Conservation (phyloP, 495 filamentous ascomycete genomes). For the Hypoxylon cercidicola region DNA sequence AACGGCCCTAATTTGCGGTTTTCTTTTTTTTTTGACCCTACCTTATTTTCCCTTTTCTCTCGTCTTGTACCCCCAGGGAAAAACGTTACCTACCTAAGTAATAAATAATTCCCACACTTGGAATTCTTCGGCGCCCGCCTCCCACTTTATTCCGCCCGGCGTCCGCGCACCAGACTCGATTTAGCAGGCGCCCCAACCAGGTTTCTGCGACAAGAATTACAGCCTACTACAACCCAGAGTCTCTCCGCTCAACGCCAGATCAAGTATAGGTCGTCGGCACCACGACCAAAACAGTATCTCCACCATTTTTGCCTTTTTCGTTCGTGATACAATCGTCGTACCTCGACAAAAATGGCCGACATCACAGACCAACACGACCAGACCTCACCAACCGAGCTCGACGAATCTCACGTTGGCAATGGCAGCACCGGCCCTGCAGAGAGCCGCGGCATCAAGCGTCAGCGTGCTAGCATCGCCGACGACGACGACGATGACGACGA, state of each 20-base stretch:
- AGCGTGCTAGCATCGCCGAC: slow-evolving; percentile 81
- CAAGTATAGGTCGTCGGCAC: slow-evolving; percentile 68
- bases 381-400: slow-evolving; percentile 67
- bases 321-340: slow-evolving; percentile 61
- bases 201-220: slow-evolving; percentile 62
- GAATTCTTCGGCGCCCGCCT: slow-evolving; percentile 53
- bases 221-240: slow-evolving; percentile 50
- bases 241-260: slow-evolving; percentile 66
- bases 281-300: slow-evolving; percentile 67
- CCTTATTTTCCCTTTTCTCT: slow-evolving; percentile 32
- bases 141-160: slow-evolving; percentile 54
- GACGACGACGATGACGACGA: slow-evolving; percentile 99
- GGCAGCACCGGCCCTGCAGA: slow-evolving; percentile 68
- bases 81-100: slow-evolving; percentile 46
- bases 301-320: slow-evolving; percentile 60
- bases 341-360: slow-evolving; percentile 64
- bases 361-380: slow-evolving; percentile 71
- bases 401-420: slow-evolving; percentile 73
- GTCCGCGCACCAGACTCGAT: slow-evolving; percentile 61
- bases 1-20: slow-evolving; percentile 15
- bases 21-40: slow-evolving; percentile 17
- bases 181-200: slow-evolving; percentile 63
- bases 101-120: slow-evolving; percentile 32
- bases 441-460: slow-evolving; percentile 87
- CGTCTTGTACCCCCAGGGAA: slow-evolving; percentile 44